A percentile compares a stretch with the other conserved stretches of the same genome.
Conservation (phyloP, 2,329 filamentous ascomycete species). For the Spiromastix sp. region DNA sequence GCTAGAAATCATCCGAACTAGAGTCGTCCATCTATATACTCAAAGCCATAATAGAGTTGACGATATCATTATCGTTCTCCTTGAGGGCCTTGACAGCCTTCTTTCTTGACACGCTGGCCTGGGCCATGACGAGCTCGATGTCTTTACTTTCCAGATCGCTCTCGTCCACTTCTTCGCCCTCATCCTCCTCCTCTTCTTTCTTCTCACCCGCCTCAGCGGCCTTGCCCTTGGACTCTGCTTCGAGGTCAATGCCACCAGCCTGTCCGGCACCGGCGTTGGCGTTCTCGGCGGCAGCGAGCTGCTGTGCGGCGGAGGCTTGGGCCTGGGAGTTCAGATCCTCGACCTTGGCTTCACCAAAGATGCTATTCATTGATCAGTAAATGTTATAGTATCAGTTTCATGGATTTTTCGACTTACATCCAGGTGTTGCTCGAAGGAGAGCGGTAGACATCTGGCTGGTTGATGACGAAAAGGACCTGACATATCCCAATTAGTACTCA, state of each 20-base stretch:
- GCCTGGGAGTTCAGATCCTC: conserved; percentile 98
- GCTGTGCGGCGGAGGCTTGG: conserved; percentile 89
- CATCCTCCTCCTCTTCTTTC: conserved; percentile 76
- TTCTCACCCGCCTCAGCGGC: conserved; percentile 48
- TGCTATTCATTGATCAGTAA: no score
- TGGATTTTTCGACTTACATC: conserved; percentile 94
- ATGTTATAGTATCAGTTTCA: no score
- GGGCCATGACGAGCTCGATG: conserved; percentile 97
- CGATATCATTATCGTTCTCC: conserved; percentile 99
- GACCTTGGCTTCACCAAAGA: conserved; percentile 99
- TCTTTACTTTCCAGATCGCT: conserved; percentile 96
- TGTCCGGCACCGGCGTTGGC: conserved; percentile 48
- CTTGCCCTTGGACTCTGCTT: conserved; percentile 52
- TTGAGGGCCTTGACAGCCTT: conserved; percentile 93
- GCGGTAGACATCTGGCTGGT: conserved; percentile 99
- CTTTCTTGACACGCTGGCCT: conserved; percentile 92
- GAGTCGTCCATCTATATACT: conserved; percentile 57
- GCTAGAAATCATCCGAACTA: no score
- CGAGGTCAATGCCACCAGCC: conserved; percentile 50
- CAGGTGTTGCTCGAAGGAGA: conserved; percentile 98
- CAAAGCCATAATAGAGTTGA: conserved; percentile 99
- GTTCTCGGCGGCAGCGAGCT: conserved; percentile 70
- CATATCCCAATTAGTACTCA: conserved; percentile 3
- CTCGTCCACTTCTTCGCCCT: conserved; percentile 92
- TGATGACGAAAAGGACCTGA: conserved; percentile 98